phyloP scores from a whole-genome alignment of 225 moss, liverwort and hornwort genomes.

The Pseudoscleropodium purum region DNA sequence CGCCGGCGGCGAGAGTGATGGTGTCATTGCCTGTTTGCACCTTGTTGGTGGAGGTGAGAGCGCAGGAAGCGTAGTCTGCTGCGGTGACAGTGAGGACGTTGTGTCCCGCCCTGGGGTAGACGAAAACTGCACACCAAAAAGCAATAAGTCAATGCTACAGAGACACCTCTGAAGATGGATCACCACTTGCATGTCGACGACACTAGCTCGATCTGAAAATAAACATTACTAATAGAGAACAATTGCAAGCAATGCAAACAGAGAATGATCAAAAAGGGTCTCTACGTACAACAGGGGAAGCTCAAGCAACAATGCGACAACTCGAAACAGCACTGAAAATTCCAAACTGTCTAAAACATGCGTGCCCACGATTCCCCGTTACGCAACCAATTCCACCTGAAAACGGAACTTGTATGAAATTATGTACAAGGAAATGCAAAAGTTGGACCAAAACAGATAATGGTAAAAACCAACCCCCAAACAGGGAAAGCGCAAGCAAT shows the following conservation, averaged over 20 bases:
- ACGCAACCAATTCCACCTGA: not conserved
- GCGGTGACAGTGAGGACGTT: not conserved
- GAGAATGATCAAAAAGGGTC: not conserved
- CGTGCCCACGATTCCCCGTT: not conserved
- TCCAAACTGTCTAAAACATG: not conserved
- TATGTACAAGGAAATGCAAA: not conserved
- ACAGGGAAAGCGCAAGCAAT: not conserved
- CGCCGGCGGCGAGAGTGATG: not conserved
- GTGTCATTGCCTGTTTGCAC: constrained; percentile 2
- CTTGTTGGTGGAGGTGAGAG: not conserved
- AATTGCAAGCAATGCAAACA: not conserved
- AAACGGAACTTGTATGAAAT: no score
- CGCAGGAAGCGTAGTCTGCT: not conserved
- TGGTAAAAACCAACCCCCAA: not conserved
- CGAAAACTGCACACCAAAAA: constrained; percentile 1
- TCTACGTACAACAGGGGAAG: not conserved
- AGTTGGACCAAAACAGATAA: not conserved
- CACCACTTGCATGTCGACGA: not conserved
- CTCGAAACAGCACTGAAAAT: not conserved
- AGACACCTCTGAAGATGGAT: not conserved
- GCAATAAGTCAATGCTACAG: not conserved
- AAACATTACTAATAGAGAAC: not conserved
- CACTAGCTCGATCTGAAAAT: no score
- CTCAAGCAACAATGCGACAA: not conserved
- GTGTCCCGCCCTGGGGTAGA: not conserved